Base-by-base conservation (phyloP, 2,329 filamentous ascomycete species). In the Hymenoscyphus albidus region DNA sequence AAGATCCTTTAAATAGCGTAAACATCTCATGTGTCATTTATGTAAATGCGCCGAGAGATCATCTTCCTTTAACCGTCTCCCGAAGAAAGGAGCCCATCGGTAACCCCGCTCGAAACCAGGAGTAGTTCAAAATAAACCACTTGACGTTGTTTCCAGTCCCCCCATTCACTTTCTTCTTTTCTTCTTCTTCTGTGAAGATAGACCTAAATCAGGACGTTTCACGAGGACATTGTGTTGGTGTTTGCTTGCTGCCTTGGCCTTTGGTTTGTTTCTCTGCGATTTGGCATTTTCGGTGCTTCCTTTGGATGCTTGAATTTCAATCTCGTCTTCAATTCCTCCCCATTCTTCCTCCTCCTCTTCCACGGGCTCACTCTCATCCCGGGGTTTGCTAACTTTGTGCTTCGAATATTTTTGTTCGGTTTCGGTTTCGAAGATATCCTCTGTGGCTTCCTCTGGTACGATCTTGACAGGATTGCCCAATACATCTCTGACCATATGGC, bases 401-500 rank as follows among this genome's bases (percentile, higher is more conserved):
- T 48, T 39, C n/a, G 39, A 10, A 16, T 1, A 9, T 39, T 18
- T n/a, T 40, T 16, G 16, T 9, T 35, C 48, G 14, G n/a, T n/a
- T 14, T 22, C 27, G 2, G 14, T 35, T 56, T 38, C 12, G 10
- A 35, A 54, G 40, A 40, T 14, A 48, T 48, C 22, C 39, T 58
- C 40, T 39, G 14, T 48, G 9, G n/a, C 16, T 42, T 44, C 60
- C 27, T 40, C 64, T 38, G 56, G 14, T 13, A n/a, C 18, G 10
- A 59, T 77, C 62, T 77, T 67, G 5, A 79, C 70, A 9, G 76
- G 77, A 76, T 76, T 77, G 18, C 77, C 78, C 68, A 74, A 72
- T 64, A 76, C 58, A 65, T 81, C 78, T 67, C 78, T 75, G 2
- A 81, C 78, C 59, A 87, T 78, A 68, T 78, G 80, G 0, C 86